A percentile compares a stretch with the other conserved stretches of the same genome.
phyloP scores from a whole-genome alignment of 2,329 filamentous ascomycete species.

The Diatrype stigma region DNA sequence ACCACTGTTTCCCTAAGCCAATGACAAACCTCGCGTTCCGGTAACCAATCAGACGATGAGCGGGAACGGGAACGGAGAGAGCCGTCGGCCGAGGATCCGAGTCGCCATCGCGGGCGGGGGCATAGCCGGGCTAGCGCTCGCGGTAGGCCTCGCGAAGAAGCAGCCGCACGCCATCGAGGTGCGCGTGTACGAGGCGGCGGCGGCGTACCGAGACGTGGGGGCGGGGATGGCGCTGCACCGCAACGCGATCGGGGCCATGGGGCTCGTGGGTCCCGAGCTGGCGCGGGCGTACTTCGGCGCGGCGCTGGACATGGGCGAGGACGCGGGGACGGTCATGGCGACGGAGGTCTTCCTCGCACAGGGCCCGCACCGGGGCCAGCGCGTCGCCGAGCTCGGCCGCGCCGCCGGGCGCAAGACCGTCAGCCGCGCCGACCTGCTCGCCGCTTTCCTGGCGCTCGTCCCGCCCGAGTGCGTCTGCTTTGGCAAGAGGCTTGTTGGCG shows the following conservation, averaged over 20 bases:
- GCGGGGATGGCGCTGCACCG: slow-evolving; percentile 34
- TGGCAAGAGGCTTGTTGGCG: slow-evolving; percentile 19
- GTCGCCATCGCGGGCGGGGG: slow-evolving; percentile 26
- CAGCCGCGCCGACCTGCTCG: slow-evolving; percentile 27
- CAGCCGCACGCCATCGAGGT: slow-evolving; percentile 25
- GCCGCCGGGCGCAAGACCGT: slow-evolving; percentile 31
- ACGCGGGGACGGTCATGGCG: slow-evolving; percentile 27
- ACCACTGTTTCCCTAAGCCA: no score
- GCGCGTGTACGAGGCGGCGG: slow-evolving; percentile 32
- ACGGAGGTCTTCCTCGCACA: slow-evolving; percentile 30
- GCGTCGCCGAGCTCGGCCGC: slow-evolving; percentile 27
- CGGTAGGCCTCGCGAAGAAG: slow-evolving; percentile 30
- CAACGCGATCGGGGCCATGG: slow-evolving; percentile 33
- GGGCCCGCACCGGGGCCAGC: slow-evolving; percentile 16
- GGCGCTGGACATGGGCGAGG: slow-evolving; percentile 25
- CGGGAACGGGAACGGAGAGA: no score
- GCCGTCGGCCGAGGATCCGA: slow-evolving; percentile 12
- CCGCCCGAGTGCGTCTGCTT: slow-evolving; percentile 18
- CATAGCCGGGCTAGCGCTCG: slow-evolving; percentile 33
- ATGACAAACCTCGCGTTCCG: no score
- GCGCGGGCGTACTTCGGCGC: slow-evolving; percentile 28
- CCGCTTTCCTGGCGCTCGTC: slow-evolving; percentile 24
- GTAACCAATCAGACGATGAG: no score
- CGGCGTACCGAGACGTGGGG: slow-evolving; percentile 30
- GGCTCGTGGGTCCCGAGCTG: slow-evolving; percentile 30